These are phyloP conservation scores for Aspergillus intermedius DNA, from an alignment of 2,329 filamentous ascomycete genomes.

Conservation along the genomic window DNA sequence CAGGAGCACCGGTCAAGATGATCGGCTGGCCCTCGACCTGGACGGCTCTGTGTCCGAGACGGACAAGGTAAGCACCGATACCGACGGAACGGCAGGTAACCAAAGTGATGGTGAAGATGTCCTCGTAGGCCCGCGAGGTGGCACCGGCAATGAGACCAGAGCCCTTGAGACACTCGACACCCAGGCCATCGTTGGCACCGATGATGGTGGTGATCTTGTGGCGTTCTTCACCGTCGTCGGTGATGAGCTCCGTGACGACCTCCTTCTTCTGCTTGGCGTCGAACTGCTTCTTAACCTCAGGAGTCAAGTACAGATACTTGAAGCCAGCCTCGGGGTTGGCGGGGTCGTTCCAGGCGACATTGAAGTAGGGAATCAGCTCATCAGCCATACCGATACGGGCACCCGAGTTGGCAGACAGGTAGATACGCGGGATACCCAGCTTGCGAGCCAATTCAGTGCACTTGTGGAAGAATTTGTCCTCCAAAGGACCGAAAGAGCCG, in stretches of 20 bases:
- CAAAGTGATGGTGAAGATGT: slow-evolving; percentile 96
- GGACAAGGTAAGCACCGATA: slow-evolving; percentile 98
- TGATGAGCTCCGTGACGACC: slow-evolving; percentile 81
- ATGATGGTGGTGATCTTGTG: slow-evolving; percentile 92
- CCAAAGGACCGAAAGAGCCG: slow-evolving; percentile 90
- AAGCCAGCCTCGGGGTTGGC: slow-evolving; percentile 79
- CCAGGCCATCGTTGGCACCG: slow-evolving; percentile 88
- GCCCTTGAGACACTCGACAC: slow-evolving; percentile 93
- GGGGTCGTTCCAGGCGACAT: slow-evolving; percentile 88
- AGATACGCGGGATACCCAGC: slow-evolving; percentile 92
- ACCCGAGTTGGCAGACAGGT: slow-evolving; percentile 97
- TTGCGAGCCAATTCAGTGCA: slow-evolving; percentile 93
- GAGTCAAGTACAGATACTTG: slow-evolving; percentile 92
- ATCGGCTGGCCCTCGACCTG: slow-evolving; percentile 99
- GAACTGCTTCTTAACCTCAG: slow-evolving; percentile 78
- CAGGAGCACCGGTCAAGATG: slow-evolving; percentile 93
- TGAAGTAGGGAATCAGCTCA: slow-evolving; percentile 95
- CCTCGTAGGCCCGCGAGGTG: slow-evolving; percentile 93
- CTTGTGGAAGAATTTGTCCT: slow-evolving; percentile 98
- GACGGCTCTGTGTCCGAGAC: slow-evolving; percentile 94
- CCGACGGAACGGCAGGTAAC: slow-evolving; percentile 98
- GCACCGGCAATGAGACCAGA: slow-evolving; percentile 98
- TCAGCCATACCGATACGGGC: slow-evolving; percentile 94
- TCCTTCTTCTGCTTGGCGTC: slow-evolving; percentile 67
- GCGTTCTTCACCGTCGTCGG: slow-evolving; percentile 79